phyloP scores from a whole-genome alignment of 805 yeast genomes.

The Metschnikowia henanensis region DNA sequence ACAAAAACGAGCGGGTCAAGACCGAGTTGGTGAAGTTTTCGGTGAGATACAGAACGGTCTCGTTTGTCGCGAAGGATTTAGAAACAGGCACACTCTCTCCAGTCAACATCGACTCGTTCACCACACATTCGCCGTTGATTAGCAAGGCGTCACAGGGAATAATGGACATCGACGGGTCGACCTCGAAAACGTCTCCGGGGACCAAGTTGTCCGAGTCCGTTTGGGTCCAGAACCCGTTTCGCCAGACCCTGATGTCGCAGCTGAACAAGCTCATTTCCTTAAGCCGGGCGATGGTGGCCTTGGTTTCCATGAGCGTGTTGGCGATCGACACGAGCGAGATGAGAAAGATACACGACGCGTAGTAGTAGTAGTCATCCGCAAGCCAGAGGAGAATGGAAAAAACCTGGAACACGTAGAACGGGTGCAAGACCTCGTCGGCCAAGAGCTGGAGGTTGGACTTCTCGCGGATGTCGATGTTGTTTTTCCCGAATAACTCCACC shows the following conservation, averaged over 20 bases:
- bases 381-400: conserved; percentile 92
- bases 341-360: conserved; percentile 87
- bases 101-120: conserved; percentile 97
- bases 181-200: conserved; percentile 95
- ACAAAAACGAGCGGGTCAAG: conserved; percentile 75
- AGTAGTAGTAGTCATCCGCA: conserved; percentile 88
- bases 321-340: conserved; percentile 80
- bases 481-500: conserved; percentile 70
- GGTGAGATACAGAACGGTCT: conserved; percentile 55
- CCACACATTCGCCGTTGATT: conserved; percentile 89
- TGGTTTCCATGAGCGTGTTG: conserved; percentile 86
- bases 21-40: conserved; percentile 62
- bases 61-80: conserved; percentile 65
- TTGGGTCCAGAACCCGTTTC: conserved; percentile 92
- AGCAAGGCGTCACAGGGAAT: conserved; percentile 91
- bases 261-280: conserved; percentile 69
- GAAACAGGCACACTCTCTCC: conserved; percentile 98
- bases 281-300: conserved; percentile 66
- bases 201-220: conserved; percentile 75
- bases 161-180: conserved; percentile 72
- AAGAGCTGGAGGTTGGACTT: conserved; percentile 65
- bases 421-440: conserved; percentile 88
- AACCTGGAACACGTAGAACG: conserved; percentile 92
- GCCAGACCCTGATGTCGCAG: conserved; percentile 85
- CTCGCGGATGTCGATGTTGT: conserved; percentile 72